Evolutionary conservation across 2,329 filamentous ascomycete species (phyloP).

Genomic region (Aspergillus transmontanensis): DNA sequence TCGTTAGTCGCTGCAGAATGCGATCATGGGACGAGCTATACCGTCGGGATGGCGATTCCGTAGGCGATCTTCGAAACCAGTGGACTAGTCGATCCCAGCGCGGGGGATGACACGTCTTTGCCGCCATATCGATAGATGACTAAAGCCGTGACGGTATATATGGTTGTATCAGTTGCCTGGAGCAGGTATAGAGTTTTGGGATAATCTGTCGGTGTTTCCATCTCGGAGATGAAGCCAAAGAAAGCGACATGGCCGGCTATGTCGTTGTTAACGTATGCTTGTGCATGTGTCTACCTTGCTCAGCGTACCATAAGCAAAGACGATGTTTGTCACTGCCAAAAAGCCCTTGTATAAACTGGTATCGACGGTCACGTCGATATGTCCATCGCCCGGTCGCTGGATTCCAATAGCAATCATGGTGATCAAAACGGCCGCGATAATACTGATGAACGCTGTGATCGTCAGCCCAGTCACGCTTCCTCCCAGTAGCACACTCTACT

Average conservation of each 20-base stretch:
- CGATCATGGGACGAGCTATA: background rate
- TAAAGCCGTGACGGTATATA: constrained; percentile 66
- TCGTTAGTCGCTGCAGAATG: background rate
- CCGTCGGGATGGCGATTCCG: constrained; percentile 62
- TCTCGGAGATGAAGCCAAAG: constrained; percentile 64
- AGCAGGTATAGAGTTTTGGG: constrained; percentile 62
- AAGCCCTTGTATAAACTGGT: constrained; percentile 56
- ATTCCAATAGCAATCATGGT: constrained; percentile 66
- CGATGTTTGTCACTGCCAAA: constrained; percentile 64
- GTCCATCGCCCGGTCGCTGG: constrained; percentile 35
- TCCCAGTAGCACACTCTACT: background rate
- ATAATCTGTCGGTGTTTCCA: constrained; percentile 60
- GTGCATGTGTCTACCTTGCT: background rate
- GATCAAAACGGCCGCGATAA: constrained; percentile 62
- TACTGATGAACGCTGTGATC: constrained; percentile 56
- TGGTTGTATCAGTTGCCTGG: constrained; percentile 56
- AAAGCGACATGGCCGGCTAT: constrained; percentile 20
- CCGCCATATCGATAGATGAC: constrained; percentile 69
- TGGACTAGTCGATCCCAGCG: constrained; percentile 60
- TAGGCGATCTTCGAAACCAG: constrained; percentile 64
- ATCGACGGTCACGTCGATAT: constrained; percentile 34
- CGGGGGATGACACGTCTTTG: constrained; percentile 60
- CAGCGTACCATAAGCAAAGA: constrained; percentile 65
- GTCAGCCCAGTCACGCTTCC: background rate
- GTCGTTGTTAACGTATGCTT: constrained; percentile 55